Evolutionary conservation across 2,329 filamentous ascomycete genomes (phyloP), one percentile per base, ranked within the genome.

Genomic region (Myriosclerotinia duriaeana): DNA sequence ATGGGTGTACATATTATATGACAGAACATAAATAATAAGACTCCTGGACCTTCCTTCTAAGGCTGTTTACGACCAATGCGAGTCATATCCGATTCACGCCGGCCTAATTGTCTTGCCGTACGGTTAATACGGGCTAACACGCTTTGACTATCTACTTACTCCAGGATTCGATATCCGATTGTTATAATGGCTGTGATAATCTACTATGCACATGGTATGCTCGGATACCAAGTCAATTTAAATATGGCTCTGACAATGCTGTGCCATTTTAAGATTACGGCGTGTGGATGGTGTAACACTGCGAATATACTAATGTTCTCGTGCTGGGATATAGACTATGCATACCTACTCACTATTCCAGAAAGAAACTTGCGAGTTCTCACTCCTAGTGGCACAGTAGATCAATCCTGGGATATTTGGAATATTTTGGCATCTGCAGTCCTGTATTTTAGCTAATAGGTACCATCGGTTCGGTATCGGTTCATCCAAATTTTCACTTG

Each of bases 21-120:
- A 8, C 12, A 22, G n/a, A 38, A 3, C 30, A 64, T 20, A 40
- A 17, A 26, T 4, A 17, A 26, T 4, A 38, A 26, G 15, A 12
- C 15, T 36, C 34, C 7, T 48, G 61, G 62, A 26, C 4, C 56
- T 63, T 69, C 56, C 58, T 55, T 59, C 48, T 60, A 58, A 64
- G 60, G 53, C 55, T 58, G 36, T 34, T n/a, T n/a, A 14, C 15
- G 22, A 9, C 36, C 36, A 30, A 63, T 63, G 48, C 60, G 36
- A 63, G 60, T 63, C 60, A 63, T 63, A 38, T 17, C 48, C 44
- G 30, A 50, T 14, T 60, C 30, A 48, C 22, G 26, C 20, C n/a
- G 12, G 30, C 20, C 20, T 34, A n/a, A 40, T 12, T 12, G 7
- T 44, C 46, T 9, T 14, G 46, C 34, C 30, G 44, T 26, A 26